Conservation (phyloP, 768 basidiomycete species). For the Leccinum incarnatum region DNA sequence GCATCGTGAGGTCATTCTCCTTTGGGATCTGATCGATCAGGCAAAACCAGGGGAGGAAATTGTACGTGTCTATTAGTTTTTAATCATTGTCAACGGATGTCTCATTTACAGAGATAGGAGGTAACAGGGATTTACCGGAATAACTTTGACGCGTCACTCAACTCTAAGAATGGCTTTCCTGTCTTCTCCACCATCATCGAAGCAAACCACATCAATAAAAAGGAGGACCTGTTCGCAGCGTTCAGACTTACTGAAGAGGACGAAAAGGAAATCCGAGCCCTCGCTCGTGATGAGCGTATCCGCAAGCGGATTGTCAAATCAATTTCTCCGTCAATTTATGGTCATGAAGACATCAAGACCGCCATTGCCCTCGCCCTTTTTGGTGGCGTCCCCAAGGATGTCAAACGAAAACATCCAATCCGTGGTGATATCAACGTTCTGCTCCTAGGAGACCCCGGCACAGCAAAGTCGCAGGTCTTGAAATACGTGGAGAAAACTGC, state of each 20-base stretch:
- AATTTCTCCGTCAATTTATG: constrained; percentile 98
- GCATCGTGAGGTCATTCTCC: constrained; percentile 92
- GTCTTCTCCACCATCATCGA: constrained; percentile 98
- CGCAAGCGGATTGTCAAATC: constrained; percentile 98
- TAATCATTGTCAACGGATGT: background rate
- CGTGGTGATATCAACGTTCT: constrained; percentile 98
- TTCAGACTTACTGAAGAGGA: constrained; percentile 97
- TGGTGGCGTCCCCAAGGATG: constrained; percentile 91
- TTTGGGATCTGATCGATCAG: constrained; percentile 98
- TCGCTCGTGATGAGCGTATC: constrained; percentile 90
- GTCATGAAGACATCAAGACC: constrained; percentile 99
- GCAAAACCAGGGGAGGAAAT: constrained; percentile 99
- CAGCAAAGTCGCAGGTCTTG: constrained; percentile 98
- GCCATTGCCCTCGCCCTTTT: constrained; percentile 94
- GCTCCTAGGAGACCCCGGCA: constrained; percentile 95
- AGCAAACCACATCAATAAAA: constrained; percentile 98
- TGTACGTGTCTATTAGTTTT: constrained; percentile 44
- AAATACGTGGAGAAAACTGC: constrained; percentile 99
- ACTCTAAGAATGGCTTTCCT: constrained; percentile 98
- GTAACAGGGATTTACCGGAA: constrained; percentile 98
- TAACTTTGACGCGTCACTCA: constrained; percentile 97
- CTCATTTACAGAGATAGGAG: constrained; percentile 55
- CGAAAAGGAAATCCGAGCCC: constrained; percentile 83
- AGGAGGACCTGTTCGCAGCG: constrained; percentile 98
- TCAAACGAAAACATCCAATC: constrained; percentile 93